Percentiles rank a stretch among this genome's conserved stretches.
Conservation (phyloP, 352 stramenopile genomes). For the Lagenidium giganteum region DNA sequence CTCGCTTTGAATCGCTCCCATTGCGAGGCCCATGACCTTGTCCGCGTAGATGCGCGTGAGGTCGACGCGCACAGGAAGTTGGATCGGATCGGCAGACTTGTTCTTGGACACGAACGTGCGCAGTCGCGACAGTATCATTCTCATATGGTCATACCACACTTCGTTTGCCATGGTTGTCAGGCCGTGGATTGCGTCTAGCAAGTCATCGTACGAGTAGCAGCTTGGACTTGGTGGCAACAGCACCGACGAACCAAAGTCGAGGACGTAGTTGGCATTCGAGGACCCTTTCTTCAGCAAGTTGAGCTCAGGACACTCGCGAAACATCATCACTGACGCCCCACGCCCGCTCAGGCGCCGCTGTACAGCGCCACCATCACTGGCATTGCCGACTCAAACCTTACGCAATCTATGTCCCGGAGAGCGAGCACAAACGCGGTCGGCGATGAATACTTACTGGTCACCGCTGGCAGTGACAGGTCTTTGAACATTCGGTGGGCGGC, state of each 20-base stretch:
- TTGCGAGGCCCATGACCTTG: slow-evolving; percentile 1
- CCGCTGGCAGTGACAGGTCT: no score
- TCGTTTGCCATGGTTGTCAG: not conserved
- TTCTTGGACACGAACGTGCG: slow-evolving; percentile 9
- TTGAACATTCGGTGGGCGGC: no score
- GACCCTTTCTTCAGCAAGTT: slow-evolving; percentile 7
- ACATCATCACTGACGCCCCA: slow-evolving; percentile 7
- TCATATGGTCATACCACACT: slow-evolving; percentile 12
- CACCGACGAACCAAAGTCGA: slow-evolving; percentile 10
- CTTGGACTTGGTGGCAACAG: not conserved
- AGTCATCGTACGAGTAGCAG: slow-evolving; percentile 8
- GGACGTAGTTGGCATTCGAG: slow-evolving; percentile 7
- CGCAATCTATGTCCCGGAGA: slow-evolving; percentile 3
- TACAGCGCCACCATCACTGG: slow-evolving; percentile 12
- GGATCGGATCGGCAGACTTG: slow-evolving; percentile 7
- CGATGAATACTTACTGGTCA: slow-evolving; percentile 9
- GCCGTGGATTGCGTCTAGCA: slow-evolving; percentile 5
- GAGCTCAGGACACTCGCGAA: slow-evolving; percentile 1
- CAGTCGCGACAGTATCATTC: not conserved
- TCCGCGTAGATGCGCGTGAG: not conserved
- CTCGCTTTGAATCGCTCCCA: no score
- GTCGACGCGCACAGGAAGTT: not conserved
- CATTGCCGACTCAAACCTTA: slow-evolving; percentile 2
- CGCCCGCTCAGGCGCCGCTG: slow-evolving; percentile 3
- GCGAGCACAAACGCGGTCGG: slow-evolving; percentile 10